A percentile compares a stretch with the other conserved stretches of the same genome.
Conservation (phyloP, 2,329 filamentous ascomycete genomes). For the Epicoccum sorghinum region DNA sequence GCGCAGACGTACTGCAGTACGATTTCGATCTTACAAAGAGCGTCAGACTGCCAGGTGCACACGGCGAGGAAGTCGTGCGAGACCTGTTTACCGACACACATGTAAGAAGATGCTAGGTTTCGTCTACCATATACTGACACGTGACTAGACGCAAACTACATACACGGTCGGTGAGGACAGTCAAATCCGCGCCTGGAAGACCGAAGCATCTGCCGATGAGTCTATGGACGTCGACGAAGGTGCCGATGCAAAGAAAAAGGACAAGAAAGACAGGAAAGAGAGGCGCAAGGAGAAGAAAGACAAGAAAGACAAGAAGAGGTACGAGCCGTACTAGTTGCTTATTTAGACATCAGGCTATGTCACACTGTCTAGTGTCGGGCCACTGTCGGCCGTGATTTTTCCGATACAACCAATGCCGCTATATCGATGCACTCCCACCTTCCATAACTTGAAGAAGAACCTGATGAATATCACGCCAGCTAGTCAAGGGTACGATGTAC, state of each 20-base stretch:
- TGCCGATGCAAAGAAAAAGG: conserved; percentile 21
- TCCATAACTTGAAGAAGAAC: not conserved
- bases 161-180: conserved; percentile 59
- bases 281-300: conserved; percentile 43
- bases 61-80: conserved; percentile 57
- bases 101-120: conserved; percentile 23
- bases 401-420: not conserved
- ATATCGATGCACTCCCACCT: not conserved
- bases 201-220: conserved; percentile 18
- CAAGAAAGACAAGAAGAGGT: conserved; percentile 46
- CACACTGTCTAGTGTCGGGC: not conserved
- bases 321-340: conserved; percentile 44
- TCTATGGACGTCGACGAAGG: conserved; percentile 38
- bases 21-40: conserved; percentile 32
- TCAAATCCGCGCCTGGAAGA: conserved; percentile 52
- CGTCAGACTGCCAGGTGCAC: conserved; percentile 48
- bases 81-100: conserved; percentile 51
- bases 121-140: conserved; percentile 12
- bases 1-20: conserved; percentile 34
- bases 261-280: conserved; percentile 39
- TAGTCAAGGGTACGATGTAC: not conserved
- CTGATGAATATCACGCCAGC: not conserved
- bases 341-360: not conserved
- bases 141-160: conserved; percentile 38
- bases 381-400: not conserved